phyloP scores from a whole-genome alignment of 306 rosid genomes.

The Corylus heterophylla region DNA sequence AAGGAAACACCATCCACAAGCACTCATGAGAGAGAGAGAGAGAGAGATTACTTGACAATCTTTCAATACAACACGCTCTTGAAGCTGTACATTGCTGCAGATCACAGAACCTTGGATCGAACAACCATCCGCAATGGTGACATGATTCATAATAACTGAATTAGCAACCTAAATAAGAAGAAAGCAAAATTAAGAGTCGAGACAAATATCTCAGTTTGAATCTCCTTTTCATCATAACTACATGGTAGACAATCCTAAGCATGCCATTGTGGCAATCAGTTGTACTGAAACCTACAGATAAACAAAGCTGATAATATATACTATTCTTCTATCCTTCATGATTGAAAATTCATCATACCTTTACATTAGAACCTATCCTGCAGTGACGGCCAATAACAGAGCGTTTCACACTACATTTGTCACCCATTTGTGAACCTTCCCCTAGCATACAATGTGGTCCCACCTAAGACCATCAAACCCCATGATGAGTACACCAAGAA shows the following conservation, averaged over 20 bases:
- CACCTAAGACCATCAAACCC: slow-evolving; percentile 54
- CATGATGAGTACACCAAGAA: slow-evolving; percentile 25
- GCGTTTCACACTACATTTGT: slow-evolving; percentile 94
- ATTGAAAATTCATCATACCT: slow-evolving; percentile 54
- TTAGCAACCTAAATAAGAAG: slow-evolving; percentile 62
- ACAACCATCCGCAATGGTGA: slow-evolving; percentile 83
- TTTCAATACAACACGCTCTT: slow-evolving; percentile 80
- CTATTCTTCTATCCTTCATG: slow-evolving; percentile 20
- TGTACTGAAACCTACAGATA: background rate
- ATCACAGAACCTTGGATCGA: slow-evolving; percentile 90
- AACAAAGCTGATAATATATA: slow-evolving; percentile 17
- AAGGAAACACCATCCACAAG: slow-evolving; percentile 26
- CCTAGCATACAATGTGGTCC: slow-evolving; percentile 99
- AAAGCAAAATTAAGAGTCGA: background rate
- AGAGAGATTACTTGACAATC: slow-evolving; percentile 78
- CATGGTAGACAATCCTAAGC: background rate
- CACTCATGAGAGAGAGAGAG: background rate
- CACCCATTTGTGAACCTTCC: slow-evolving; percentile 97
- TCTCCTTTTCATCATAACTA: background rate
- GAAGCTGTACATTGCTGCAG: slow-evolving; percentile 95
- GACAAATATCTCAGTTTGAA: background rate
- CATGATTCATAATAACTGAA: slow-evolving; percentile 91
- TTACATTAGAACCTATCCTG: slow-evolving; percentile 94
- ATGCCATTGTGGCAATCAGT: slow-evolving; percentile 13
- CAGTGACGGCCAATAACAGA: slow-evolving; percentile 99